Evolutionary conservation across 2,329 filamentous ascomycete species (phyloP), one percentile per base, ranked within the genome.

Genomic region (Venturia effusa): DNA sequence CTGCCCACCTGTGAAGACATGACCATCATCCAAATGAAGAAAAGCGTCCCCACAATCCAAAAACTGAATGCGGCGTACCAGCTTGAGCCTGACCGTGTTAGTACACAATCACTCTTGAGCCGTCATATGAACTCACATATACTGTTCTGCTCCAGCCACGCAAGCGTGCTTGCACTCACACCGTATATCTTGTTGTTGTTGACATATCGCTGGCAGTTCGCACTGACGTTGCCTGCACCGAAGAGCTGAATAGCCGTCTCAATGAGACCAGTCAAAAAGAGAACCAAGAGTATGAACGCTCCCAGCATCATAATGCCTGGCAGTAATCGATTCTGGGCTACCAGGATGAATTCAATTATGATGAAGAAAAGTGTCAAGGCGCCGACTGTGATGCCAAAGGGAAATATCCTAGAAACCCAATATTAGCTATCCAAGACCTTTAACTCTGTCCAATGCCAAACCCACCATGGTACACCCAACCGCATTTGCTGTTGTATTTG

Each of bases 1-100:
- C 75, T 74, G 65, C 78, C 78, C 55, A 85, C 83, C 69, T 83
- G 80, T 72, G 76, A 80, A 6, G 80, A 82, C 78, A 87, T 82
- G 59, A 88, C 74, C 71, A 87, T 83, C 83, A 87, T 85, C 82
- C 84, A 88, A 27, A 87, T 71, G 70, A 86, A 80, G 68, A 87
- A 85, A n/a, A 86, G 79, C 0, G 79, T 78, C 45, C 84, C 84
- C 19, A 87, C 77, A 63, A 88, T 81, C 75, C 84, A 85, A 68
- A 87, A 86, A 11, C 83, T 81, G 68, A 87, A 87, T 3, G 78
- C 81, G 0, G 84, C 83, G 69, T 82, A 79, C 85, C 85, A 88
- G 70, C 81, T 83, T 70, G 83, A 80, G 71, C 81, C 81, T 83
- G 66, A 22, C 30, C 61, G 13, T 15, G 19, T 64, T 10, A 68